Base-by-base conservation (phyloP, 768 basidiomycete species). In the Suillus subaureus region DNA sequence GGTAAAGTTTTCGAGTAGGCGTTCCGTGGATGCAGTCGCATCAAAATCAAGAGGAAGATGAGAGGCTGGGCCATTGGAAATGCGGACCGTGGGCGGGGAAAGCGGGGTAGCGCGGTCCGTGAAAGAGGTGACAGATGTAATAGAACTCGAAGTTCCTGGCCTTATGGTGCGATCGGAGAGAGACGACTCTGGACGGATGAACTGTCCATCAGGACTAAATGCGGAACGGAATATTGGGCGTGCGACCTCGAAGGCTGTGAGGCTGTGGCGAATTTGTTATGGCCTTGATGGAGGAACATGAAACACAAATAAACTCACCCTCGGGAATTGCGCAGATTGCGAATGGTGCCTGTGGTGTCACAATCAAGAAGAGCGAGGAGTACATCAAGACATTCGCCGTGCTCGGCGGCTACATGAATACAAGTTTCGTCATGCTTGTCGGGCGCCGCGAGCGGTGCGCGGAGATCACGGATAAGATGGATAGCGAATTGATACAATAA, bases 341-440 rank as follows among this genome's bases (percentile, higher is more conserved):
- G 83, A 40, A 88, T 82, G 1, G 79, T 72, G 52, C 86, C 84
- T 16, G 80, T 83, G 0, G 79, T 77, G 72, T 93, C 92, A 68
- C 85, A 89, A 54, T 89, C 84, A 55, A 93, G 80, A 65, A 93
- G 79, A 49, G 89, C 83, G 62, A 81, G 79, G 49, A 93, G 76
- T 23, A 92, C 75, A 62, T 89, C 87, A 23, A 87, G 77, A 75
- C 84, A 90, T 63, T 83, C 79, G 55, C 91, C 92, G 68, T 86
- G 85, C 70, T 92, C 90, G 15, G 92, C 92, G 56, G 91, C 91
- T 66, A 92, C 79, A 79, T 93, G 92, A 58, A 93, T 81, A 79
- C 90, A 92, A 4, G 92, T 93, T 72, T 93, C 91, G 68, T 87
- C 86, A 62, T 88, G 76, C 67, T 78, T 84, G 74, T 93, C 90